Evolutionary conservation across 78 protist species (phyloP), one percentile per base, ranked within the genome.

Genomic region (Emiliania huxleyi): DNA sequence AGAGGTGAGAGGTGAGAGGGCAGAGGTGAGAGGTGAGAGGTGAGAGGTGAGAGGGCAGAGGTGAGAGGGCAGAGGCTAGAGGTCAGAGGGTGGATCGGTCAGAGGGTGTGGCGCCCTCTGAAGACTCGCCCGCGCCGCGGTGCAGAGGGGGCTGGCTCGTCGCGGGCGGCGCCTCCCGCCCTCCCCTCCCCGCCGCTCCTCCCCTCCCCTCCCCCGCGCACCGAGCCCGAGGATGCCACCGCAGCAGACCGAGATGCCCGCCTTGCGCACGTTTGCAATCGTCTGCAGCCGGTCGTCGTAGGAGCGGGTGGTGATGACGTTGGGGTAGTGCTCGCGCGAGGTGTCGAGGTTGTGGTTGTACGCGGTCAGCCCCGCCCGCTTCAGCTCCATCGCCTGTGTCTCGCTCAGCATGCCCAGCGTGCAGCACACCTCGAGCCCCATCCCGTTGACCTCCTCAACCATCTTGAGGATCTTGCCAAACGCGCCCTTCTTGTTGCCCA

Each of bases 321-420:
- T 91, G 21, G 73, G 56, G 92, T 96, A 96, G 94, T 49, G 93
- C 93, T 96, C 95, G 26, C 94, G 87, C 26, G 73, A 29, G 48
- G 96, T 95, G 93, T 96, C 97, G 38, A 96, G 69, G 93, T 96
- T 96, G 95, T 96, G 97, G 93, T 96, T 96, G 96, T 96, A 96
- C 26, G 96, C 95, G 26, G 96, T 94, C 42, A 96, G 92, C 11
- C 97, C 97, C 29, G 97, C 97, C 2, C 42, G 83, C 95, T 95
- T 96, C 77, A 96, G 94, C 84, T 89, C 56, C 90, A 6, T 35
- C 15, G 97, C 96, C 75, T 91, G 94, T n/a, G 94, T 94, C 33
- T 56, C 90, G 37, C 48, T 56, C 11, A 95, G 90, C 95, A 95
- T 87, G 88, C 96, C 96, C 42, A 96, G 94, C 12, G 96, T 96